Base-by-base conservation (phyloP, 345 rosid species). In the Lagerstroemia speciosa region DNA sequence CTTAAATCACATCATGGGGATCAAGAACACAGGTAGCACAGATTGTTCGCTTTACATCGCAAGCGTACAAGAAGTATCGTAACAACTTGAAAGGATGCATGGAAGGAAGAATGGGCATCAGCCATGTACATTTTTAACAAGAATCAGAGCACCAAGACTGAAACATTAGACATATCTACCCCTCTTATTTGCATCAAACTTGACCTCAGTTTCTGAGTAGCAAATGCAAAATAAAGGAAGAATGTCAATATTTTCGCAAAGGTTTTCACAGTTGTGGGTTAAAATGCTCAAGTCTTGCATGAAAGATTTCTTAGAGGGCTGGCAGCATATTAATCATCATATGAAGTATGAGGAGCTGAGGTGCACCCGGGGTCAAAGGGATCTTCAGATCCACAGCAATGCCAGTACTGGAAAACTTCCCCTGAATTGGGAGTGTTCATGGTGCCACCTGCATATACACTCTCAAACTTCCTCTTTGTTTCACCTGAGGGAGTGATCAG, bases 371-470 rank as follows among this genome's bases (percentile, higher is more conserved):
- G 89, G 75, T 93, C 87, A 72, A 89, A 86, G 29, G 96, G 96
- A 71, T 93, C 94, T 78, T 91, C 96, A 37, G 92, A 86, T 3
- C 94, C 94, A 84, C 96, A 91, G 77, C 98, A 93, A 78, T 90
- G 98, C 98, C 98, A 89, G 62, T 89, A 91, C 60, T 91, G 89
- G 67, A 78, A 76, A 53, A 91, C 86, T 68, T 78, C 53, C 53
- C 97, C 97, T 2, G 96, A 82, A 66, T 82, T 86, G 6, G 94
- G 91, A 50, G 96, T 87, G 69, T 84, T 73, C 97, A 93, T 80
- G 31, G 97, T 91, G 53, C 97, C 97, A 48, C 96, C 92, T 1
- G 79, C 2, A 74, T 89, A 83, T 3, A 89, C 98, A 55, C 97
- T 87, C 82, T 91, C 97, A 43, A 93, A 91, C 73, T 93, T 93